These are phyloP conservation scores for Pseudophaeomoniella oleicola DNA, from an alignment of 2,329 filamentous ascomycete genomes.

Conservation along the genomic window DNA sequence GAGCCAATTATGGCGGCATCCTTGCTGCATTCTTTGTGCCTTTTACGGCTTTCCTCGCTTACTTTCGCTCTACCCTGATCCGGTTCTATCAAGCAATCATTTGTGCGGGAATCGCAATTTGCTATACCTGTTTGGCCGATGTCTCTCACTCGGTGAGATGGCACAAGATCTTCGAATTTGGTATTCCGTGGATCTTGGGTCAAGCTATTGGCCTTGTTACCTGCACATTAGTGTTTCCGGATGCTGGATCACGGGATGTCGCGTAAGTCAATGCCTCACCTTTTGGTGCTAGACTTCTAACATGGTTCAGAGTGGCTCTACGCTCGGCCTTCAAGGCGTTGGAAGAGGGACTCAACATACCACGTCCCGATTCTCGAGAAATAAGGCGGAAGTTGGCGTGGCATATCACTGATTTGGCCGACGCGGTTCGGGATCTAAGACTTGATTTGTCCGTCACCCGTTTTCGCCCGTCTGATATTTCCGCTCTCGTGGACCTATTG, in stretches of 20 bases:
- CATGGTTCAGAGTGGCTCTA: neutral
- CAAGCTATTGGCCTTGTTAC: conserved; percentile 38
- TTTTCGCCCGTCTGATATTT: conserved; percentile 36
- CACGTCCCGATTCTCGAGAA: conserved; percentile 14
- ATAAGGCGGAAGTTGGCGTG: conserved; percentile 32
- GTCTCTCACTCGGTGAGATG: conserved; percentile 31
- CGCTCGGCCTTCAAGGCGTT: neutral
- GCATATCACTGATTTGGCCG: conserved; percentile 41
- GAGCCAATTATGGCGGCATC: conserved; percentile 37
- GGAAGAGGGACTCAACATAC: neutral
- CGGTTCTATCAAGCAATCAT: conserved; percentile 41
- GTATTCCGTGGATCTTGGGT: conserved; percentile 40
- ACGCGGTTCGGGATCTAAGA: conserved; percentile 40
- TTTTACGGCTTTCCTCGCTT: conserved; percentile 38
- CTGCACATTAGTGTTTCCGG: conserved; percentile 27
- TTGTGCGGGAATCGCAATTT: conserved; percentile 40
- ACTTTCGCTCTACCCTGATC: conserved; percentile 40
- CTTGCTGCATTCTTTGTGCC: conserved; percentile 40
- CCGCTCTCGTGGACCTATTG: conserved; percentile 37
- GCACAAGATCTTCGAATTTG: conserved; percentile 37
- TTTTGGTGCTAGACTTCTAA: conserved; percentile 21
- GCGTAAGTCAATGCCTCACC: neutral
- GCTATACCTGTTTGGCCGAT: conserved; percentile 38
- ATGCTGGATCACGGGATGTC: neutral
- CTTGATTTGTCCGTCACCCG: conserved; percentile 42